Conservation (phyloP, 2,329 filamentous ascomycete genomes). For the Aspergillus novoparasiticus region DNA sequence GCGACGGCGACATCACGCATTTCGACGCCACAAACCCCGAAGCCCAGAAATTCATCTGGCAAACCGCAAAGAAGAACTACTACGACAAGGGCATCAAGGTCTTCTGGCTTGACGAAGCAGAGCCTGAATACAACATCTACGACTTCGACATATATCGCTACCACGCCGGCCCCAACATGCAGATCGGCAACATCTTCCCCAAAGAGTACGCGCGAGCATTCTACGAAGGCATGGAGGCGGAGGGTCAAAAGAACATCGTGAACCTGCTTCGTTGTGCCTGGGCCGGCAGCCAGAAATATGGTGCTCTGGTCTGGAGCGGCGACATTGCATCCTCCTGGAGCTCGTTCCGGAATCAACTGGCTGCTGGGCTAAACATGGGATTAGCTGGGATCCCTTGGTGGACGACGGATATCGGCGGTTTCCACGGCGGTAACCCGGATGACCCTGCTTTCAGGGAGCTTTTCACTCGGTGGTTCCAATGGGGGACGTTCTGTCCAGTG, state of each 20-base stretch:
- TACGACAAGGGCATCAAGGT: conserved; percentile 62
- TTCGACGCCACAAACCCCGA: conserved; percentile 66
- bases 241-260: conserved; percentile 59
- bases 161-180: conserved; percentile 55
- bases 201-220: conserved; percentile 61
- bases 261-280: conserved; percentile 62
- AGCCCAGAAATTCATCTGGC: conserved; percentile 62
- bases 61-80: conserved; percentile 62
- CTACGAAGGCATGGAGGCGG: conserved; percentile 59
- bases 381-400: conserved; percentile 67
- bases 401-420: conserved; percentile 72
- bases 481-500: conserved; percentile 68
- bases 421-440: conserved; percentile 64
- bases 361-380: conserved; percentile 68
- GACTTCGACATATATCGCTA: conserved; percentile 70
- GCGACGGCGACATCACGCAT: conserved; percentile 60
- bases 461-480: conserved; percentile 70
- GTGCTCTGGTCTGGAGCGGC: conserved; percentile 67
- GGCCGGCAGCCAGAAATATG: conserved; percentile 64
- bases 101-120: conserved; percentile 72
- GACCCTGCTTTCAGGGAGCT: conserved; percentile 62
- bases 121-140: conserved; percentile 63
- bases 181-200: conserved; percentile 64
- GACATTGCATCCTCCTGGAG: conserved; percentile 68
- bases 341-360: conserved; percentile 61